A percentile compares a stretch with the other conserved stretches of the same genome.
These are phyloP conservation scores for Lichina pygmaea DNA, from an alignment of 495 filamentous ascomycete species.

Conservation along the genomic window DNA sequence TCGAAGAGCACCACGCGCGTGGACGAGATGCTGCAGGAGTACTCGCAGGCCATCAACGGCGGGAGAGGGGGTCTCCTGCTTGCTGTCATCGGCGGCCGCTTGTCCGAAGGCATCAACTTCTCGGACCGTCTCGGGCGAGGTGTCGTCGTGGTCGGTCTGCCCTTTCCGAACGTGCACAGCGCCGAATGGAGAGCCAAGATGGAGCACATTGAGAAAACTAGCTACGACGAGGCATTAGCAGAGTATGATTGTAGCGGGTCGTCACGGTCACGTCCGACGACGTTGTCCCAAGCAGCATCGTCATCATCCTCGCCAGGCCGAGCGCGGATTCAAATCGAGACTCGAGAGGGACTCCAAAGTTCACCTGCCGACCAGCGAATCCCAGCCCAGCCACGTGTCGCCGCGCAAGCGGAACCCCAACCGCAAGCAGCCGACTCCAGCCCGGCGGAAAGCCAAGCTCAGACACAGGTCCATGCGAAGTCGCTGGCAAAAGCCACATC, in stretches of 20 bases:
- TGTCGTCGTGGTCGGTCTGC: conserved; percentile 69
- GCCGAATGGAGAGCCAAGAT: conserved; percentile 83
- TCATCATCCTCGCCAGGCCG: background rate
- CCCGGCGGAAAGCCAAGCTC: conserved; percentile 7
- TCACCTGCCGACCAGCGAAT: too few species aligned
- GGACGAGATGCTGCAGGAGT: conserved; percentile 45
- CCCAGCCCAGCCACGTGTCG: too few species aligned
- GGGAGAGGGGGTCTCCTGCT: conserved; percentile 55
- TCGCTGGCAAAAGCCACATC: conserved; percentile 9
- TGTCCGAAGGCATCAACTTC: conserved; percentile 97
- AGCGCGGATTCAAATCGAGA: background rate
- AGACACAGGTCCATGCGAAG: background rate
- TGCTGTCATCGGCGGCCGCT: conserved; percentile 83
- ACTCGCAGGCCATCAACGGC: conserved; percentile 36
- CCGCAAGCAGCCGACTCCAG: background rate
- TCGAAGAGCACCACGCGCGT: conserved; percentile 22
- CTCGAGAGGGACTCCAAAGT: too few species aligned
- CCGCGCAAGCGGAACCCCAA: background rate
- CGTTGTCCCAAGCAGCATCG: background rate
- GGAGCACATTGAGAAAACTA: conserved; percentile 56
- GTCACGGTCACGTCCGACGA: background rate
- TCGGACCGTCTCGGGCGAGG: conserved; percentile 72
- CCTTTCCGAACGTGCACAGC: conserved; percentile 75
- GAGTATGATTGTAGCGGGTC: background rate
- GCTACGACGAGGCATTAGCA: conserved; percentile 10